Percentiles rank a stretch among this genome's conserved stretches.
Evolutionary conservation across 2,329 filamentous ascomycete species (phyloP).

Genomic region (Curvularia verruculosa): DNA sequence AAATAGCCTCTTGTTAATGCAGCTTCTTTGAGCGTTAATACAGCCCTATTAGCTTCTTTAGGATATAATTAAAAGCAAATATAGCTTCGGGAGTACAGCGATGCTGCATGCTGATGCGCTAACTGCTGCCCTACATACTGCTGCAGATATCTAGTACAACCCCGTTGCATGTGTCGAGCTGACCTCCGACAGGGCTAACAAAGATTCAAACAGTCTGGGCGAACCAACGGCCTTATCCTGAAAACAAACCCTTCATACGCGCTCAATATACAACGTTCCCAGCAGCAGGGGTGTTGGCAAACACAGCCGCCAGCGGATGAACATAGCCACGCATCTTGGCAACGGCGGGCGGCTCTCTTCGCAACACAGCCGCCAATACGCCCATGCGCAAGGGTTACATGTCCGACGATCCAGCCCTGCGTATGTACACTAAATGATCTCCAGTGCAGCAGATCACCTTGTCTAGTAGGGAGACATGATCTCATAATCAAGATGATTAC

Average conservation of each 20-base stretch:
- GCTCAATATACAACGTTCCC: background rate
- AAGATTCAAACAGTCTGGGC: background rate
- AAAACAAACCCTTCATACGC: background rate
- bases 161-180: background rate
- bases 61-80: background rate
- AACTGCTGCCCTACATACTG: background rate
- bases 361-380: conserved; percentile 1
- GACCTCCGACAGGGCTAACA: background rate
- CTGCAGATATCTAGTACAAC: background rate
- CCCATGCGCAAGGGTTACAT: conserved; percentile 1
- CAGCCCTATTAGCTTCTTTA: background rate
- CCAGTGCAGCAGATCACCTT: background rate
- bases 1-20: background rate
- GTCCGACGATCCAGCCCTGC: background rate
- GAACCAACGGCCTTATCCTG: background rate
- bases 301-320: background rate
- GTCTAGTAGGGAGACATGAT: conserved; percentile 14
- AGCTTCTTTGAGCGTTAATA: background rate
- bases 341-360: conserved; percentile 2
- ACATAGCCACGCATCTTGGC: conserved; percentile 4
- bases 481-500: conserved; percentile 25
- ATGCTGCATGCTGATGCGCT: background rate
- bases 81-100: background rate
- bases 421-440: background rate
- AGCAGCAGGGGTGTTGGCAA: background rate